phyloP scores from a whole-genome alignment of 805 yeast genomes.

The Alloascoidea hylecoeti region DNA sequence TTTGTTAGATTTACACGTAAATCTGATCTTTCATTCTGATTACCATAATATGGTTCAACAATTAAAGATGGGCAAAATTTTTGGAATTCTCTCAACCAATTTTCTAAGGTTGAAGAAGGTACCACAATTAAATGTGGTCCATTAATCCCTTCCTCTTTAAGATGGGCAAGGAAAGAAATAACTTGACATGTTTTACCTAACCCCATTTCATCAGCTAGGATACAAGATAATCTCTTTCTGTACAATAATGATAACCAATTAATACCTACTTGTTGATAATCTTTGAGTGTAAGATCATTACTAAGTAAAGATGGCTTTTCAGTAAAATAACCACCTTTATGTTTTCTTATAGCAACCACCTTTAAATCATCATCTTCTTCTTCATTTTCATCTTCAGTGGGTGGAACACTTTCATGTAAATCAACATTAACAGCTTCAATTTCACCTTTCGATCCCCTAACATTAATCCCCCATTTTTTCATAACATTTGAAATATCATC shows the following conservation, averaged over 20 bases:
- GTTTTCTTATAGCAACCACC: slow-evolving; percentile 6
- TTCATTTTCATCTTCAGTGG: slow-evolving; percentile 5
- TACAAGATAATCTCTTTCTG: slow-evolving; percentile 71
- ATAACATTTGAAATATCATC: slow-evolving; percentile 56
- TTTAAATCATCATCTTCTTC: slow-evolving; percentile 16
- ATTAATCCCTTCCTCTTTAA: slow-evolving; percentile 47
- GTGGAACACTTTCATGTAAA: slow-evolving; percentile 7
- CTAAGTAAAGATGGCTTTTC: slow-evolving; percentile 61
- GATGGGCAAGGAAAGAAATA: slow-evolving; percentile 77
- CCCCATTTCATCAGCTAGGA: slow-evolving; percentile 98
- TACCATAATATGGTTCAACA: slow-evolving; percentile 91
- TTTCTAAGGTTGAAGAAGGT: slow-evolving; percentile 92
- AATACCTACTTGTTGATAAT: slow-evolving; percentile 92
- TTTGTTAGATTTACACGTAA: slow-evolving; percentile 54
- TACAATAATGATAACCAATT: slow-evolving; percentile 85
- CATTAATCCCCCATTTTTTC: slow-evolving; percentile 76
- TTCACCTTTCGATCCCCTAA: slow-evolving; percentile 51
- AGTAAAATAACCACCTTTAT: slow-evolving; percentile 28
- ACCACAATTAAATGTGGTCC: slow-evolving; percentile 93
- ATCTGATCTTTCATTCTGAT: slow-evolving; percentile 72
- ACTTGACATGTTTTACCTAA: slow-evolving; percentile 96
- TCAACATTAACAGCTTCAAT: slow-evolving; percentile 44
- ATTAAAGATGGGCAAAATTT: slow-evolving; percentile 70
- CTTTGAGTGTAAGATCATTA: slow-evolving; percentile 53
- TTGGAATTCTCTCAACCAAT: slow-evolving; percentile 91